A percentile compares a stretch with the other conserved stretches of the same genome.
phyloP scores from a whole-genome alignment of 768 basidiomycete species.

The Tricholoma matsutake region DNA sequence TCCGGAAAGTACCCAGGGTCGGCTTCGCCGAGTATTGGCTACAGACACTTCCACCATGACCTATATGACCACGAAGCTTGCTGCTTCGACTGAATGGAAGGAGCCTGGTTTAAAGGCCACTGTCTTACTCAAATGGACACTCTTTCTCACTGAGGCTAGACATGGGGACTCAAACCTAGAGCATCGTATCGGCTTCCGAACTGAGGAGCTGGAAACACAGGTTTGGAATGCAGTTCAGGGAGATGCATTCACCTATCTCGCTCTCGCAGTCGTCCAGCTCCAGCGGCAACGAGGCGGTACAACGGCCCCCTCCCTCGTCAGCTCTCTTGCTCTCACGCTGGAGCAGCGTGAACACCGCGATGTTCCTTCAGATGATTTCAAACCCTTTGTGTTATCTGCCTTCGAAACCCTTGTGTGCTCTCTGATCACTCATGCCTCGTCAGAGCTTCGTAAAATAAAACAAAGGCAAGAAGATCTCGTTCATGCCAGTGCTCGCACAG shows the following conservation, averaged over 20 bases:
- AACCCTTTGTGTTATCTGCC: conserved; percentile 48
- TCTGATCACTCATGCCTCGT: conserved; percentile 72
- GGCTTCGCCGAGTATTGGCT: conserved; percentile 45
- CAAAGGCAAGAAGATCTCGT: conserved; percentile 85
- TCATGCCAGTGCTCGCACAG: conserved; percentile 62
- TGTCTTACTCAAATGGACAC: conserved; percentile 82
- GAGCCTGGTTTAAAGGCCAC: conserved; percentile 68
- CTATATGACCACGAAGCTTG: conserved; percentile 60
- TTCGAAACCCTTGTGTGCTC: conserved; percentile 74
- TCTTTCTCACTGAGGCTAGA: conserved; percentile 76
- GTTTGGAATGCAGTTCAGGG: conserved; percentile 83
- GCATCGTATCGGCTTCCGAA: conserved; percentile 60
- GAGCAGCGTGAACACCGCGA: conserved; percentile 48
- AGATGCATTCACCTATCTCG: conserved; percentile 74
- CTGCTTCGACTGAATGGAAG: conserved; percentile 57
- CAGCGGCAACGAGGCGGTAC: conserved; percentile 39
- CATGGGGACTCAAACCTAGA: conserved; percentile 66
- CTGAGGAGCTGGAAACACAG: conserved; percentile 77
- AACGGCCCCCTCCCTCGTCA: conserved; percentile 34
- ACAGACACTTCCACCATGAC: conserved; percentile 44
- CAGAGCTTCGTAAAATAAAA: conserved; percentile 82
- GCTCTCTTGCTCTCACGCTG: conserved; percentile 27
- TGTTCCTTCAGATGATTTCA: conserved; percentile 50
- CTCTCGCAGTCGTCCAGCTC: conserved; percentile 54
- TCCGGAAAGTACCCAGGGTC: conserved; percentile 43